Base-by-base conservation (phyloP, 495 filamentous ascomycete species). In the Podospora didyma region DNA sequence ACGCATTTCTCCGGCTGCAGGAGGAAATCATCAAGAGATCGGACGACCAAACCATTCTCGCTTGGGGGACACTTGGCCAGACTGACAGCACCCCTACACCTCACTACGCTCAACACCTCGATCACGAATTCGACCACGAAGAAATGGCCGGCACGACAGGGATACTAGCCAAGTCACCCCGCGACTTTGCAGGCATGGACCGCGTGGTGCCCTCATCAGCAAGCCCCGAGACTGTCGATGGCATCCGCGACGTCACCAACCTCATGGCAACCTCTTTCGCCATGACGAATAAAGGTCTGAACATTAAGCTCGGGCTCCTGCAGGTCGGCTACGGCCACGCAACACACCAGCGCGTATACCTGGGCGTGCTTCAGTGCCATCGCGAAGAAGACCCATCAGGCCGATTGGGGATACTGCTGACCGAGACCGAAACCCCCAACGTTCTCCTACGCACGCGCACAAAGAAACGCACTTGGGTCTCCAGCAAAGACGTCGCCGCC, bases 1-100 rank as follows among this genome's bases (percentile, higher is more conserved):
- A 62, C 1, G 70, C 72, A 10, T 72, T 72, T 22, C 34, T 57
- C 7, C 61, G 72, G 4, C 62, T 74, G 2, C 64, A 67, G 31
- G 60, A 67, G 9, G 68, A 73, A 51, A 70, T 70, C 44, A 62
- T 70, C 31, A 53, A 50, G n/a, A 50, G 50, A 5, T 61, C 52
- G 17, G 62, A 67, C 51, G 66, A 69, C 54, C 62, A 63, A n/a
- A 59, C 65, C 20, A 53, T 68, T 23, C 61, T 68, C 23, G 65
- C 65, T 46, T 68, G 65, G 65, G 65, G 63, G 20, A n/a, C 49
- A 3, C 31, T 61, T 23, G 42, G 48, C 46, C 31, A 57, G 7
- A 21, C 42, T 5, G 35, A 44, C 24, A 14, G 12, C 52, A 42
- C 37, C n/a, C 23, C 50, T n/a, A 21, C 11, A 1, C 39, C 23